Evolutionary conservation across 306 rosid genomes (phyloP).

Genomic region (Sophora flavescens): DNA sequence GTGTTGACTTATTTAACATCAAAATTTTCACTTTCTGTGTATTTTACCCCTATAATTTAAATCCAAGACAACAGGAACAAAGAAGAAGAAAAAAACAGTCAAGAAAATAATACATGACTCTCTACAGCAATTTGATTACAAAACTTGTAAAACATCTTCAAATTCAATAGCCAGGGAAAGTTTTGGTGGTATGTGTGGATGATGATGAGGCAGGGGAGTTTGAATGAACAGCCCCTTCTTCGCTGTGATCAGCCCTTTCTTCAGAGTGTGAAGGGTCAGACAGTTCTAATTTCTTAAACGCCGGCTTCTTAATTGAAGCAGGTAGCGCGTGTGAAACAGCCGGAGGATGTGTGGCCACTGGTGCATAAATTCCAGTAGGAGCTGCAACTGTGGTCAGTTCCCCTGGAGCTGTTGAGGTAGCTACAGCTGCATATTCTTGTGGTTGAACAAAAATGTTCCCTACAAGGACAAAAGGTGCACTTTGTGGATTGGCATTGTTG

Average conservation of each 20-base stretch:
- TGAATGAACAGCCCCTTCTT: constrained; percentile 58
- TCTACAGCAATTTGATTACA: constrained; percentile 52
- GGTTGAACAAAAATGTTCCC: constrained; percentile 86
- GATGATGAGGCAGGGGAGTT: constrained; percentile 82
- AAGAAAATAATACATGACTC: constrained; percentile 41
- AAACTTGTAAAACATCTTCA: constrained; percentile 47
- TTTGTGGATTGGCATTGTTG: constrained; percentile 56
- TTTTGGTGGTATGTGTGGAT: constrained; percentile 65
- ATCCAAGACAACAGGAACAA: constrained; percentile 40
- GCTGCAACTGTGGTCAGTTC: constrained; percentile 48
- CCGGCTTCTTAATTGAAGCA: constrained; percentile 46
- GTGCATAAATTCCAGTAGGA: constrained; percentile 64
- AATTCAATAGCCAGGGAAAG: constrained; percentile 55
- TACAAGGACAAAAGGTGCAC: constrained; percentile 77
- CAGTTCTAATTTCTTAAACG: constrained; percentile 41
- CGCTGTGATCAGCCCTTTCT: constrained; percentile 63
- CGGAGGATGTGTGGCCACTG: constrained; percentile 63
- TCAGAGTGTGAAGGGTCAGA: constrained; percentile 53
- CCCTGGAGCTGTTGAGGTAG: constrained; percentile 53
- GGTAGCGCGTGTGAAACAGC: constrained; percentile 42
- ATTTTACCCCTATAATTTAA: constrained; percentile 45
- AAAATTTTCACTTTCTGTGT: constrained; percentile 52
- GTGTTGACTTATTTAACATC: constrained; percentile 53
- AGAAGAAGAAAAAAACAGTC: constrained; percentile 36
- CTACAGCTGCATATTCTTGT: constrained; percentile 61